A percentile compares a stretch with the other conserved stretches of the same genome.
phyloP scores from a whole-genome alignment of 257 asterid genomes.

The Prunella vulgaris region DNA sequence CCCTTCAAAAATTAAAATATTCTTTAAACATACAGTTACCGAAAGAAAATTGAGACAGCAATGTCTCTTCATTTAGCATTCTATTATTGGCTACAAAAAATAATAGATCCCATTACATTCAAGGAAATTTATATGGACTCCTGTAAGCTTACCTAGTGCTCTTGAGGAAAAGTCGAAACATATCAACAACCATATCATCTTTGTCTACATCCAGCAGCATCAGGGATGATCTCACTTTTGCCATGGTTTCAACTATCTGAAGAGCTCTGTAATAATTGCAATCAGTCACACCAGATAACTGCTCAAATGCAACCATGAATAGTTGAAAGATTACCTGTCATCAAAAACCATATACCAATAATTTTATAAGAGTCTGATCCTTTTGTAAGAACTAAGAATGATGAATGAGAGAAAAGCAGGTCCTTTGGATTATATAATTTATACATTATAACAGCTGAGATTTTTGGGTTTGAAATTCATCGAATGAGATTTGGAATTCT shows the following conservation, averaged over 20 bases:
- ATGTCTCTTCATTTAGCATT: not conserved
- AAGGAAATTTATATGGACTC: not conserved
- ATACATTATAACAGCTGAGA: not conserved
- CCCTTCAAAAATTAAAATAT: conserved; percentile 31
- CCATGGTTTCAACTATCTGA: conserved; percentile 41
- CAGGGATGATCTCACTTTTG: conserved; percentile 37
- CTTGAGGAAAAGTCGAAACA: conserved; percentile 42
- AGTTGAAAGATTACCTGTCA: conserved; percentile 41
- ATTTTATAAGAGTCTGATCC: not conserved
- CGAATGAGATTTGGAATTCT: no score
- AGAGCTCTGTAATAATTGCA: conserved; percentile 28
- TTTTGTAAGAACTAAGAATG: not conserved
- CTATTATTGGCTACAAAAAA: not conserved
- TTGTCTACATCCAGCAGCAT: conserved; percentile 42
- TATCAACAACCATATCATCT: conserved; percentile 30
- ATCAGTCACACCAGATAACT: conserved; percentile 31
- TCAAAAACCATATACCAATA: conserved; percentile 21
- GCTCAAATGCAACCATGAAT: conserved; percentile 37
- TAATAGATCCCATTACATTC: not conserved
- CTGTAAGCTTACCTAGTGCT: conserved; percentile 36
- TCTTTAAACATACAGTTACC: conserved; percentile 8
- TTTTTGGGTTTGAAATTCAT: no score
- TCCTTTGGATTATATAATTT: not conserved
- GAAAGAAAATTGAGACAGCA: conserved; percentile 4
- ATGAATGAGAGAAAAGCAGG: not conserved